Evolutionary conservation across 306 rosid species (phyloP).

Genomic region (Crataegus laevigata): DNA sequence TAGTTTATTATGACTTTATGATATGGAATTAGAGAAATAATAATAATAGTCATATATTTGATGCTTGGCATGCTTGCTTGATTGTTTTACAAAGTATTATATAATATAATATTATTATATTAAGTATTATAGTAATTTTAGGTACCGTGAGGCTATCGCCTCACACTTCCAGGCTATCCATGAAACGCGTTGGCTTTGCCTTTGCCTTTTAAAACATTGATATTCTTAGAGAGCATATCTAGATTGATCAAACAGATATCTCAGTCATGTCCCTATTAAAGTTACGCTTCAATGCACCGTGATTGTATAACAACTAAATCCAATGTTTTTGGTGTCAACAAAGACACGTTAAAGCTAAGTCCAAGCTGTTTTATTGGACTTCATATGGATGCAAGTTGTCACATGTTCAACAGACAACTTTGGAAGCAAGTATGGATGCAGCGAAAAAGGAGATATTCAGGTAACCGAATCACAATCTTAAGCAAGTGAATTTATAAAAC

Average conservation of each 20-base stretch:
- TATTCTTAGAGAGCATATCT: background rate
- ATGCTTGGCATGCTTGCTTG: no score
- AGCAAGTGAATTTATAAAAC: background rate
- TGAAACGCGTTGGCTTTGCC: no score
- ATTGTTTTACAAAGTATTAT: no score
- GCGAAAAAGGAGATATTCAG: background rate
- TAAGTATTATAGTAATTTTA: no score
- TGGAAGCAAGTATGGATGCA: no score
- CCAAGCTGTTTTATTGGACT: background rate
- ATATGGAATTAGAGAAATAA: no score
- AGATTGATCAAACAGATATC: background rate
- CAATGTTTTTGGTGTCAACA: background rate
- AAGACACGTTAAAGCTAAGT: background rate
- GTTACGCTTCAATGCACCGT: background rate
- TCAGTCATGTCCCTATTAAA: background rate
- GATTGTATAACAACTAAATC: background rate
- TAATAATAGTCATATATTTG: no score
- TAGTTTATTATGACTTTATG: no score
- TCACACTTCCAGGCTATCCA: no score
- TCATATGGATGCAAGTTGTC: background rate
- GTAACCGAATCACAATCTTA: background rate
- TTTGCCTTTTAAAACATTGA: no score
- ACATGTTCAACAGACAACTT: background rate
- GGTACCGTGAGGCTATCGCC: no score
- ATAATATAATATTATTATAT: no score